A percentile compares a stretch with the other conserved stretches of the same genome.
Evolutionary conservation across 805 yeast species (phyloP).

Genomic region (Metschnikowia vanudenii): DNA sequence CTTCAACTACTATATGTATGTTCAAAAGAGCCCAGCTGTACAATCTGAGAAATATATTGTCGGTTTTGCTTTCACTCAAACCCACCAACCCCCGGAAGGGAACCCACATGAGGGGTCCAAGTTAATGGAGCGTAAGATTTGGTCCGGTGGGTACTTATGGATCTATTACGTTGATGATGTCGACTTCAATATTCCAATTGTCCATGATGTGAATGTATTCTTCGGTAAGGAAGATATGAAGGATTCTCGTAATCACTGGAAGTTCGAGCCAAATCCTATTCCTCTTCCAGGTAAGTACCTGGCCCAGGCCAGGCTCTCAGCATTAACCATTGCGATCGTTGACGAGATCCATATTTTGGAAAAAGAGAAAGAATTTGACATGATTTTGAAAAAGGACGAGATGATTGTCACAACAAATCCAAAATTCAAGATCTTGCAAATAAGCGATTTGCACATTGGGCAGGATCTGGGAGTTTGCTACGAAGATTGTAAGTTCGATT

Average conservation of each 20-base stretch:
- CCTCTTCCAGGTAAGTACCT: constrained; percentile 17
- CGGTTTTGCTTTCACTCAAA: constrained; percentile 13
- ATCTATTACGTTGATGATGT: constrained; percentile 12
- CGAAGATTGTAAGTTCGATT: constrained; percentile 28
- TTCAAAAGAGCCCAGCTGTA: constrained; percentile 10
- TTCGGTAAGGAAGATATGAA: constrained; percentile 31
- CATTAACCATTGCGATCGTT: constrained; percentile 20
- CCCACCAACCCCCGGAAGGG: constrained; percentile 8
- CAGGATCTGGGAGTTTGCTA: constrained; percentile 26
- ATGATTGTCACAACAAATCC: constrained; percentile 17
- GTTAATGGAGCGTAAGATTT: constrained; percentile 9
- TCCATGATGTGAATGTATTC: constrained; percentile 30
- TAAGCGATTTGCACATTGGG: constrained; percentile 42
- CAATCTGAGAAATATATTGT: constrained; percentile 13
- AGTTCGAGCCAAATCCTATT: constrained; percentile 19
- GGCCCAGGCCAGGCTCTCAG: constrained; percentile 22
- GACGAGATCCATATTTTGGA: constrained; percentile 16
- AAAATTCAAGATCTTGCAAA: constrained; percentile 35
- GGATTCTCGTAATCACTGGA: constrained; percentile 29
- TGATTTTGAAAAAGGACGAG: constrained; percentile 17
- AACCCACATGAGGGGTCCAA: constrained; percentile 6
- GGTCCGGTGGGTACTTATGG: constrained; percentile 14
- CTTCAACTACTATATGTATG: constrained; percentile 20
- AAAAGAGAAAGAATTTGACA: constrained; percentile 16
- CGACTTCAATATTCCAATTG: constrained; percentile 16